Percentiles rank a stretch among this genome's conserved stretches.
Evolutionary conservation across 1,284 basidiomycete species (phyloP).

Genomic region (Athelia sp.): DNA sequence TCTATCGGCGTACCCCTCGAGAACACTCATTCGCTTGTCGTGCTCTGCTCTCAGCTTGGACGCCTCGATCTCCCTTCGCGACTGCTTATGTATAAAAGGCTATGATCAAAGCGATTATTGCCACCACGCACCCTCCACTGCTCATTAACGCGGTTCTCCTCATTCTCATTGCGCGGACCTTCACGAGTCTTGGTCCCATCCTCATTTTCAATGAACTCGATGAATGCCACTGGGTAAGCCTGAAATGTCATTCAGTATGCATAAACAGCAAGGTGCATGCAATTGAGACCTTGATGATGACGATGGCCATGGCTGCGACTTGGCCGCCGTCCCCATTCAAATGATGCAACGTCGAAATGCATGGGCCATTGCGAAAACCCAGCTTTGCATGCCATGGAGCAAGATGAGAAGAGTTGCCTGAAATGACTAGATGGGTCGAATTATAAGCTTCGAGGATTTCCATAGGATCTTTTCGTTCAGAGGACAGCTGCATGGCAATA

Average conservation of each 20-base stretch:
- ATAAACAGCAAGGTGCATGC: slow-evolving; percentile 16
- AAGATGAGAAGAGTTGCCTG: slow-evolving; percentile 83
- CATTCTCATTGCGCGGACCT: slow-evolving; percentile 65
- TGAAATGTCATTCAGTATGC: slow-evolving; percentile 20
- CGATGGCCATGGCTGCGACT: slow-evolving; percentile 73
- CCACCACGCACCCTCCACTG: slow-evolving; percentile 61
- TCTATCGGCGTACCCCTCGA: slow-evolving; percentile 50
- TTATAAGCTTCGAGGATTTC: slow-evolving; percentile 84
- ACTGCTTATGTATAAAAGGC: slow-evolving; percentile 26
- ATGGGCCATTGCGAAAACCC: slow-evolving; percentile 65
- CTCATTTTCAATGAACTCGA: slow-evolving; percentile 52
- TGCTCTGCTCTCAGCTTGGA: slow-evolving; percentile 47
- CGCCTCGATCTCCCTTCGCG: slow-evolving; percentile 47
- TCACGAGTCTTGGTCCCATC: slow-evolving; percentile 49
- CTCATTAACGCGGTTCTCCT: slow-evolving; percentile 59
- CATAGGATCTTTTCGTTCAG: slow-evolving; percentile 67
- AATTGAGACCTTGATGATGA: slow-evolving; percentile 60
- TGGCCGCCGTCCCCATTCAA: slow-evolving; percentile 80
- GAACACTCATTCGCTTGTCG: slow-evolving; percentile 44
- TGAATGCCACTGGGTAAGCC: slow-evolving; percentile 59
- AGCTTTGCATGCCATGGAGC: slow-evolving; percentile 86
- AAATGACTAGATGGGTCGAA: slow-evolving; percentile 61
- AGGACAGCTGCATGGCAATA: slow-evolving; percentile 50
- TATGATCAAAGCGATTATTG: neutral
- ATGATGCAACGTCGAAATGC: slow-evolving; percentile 74